Evolutionary conservation across 257 asterid genomes (phyloP).

Genomic region (Solanum corneliomulleri): DNA sequence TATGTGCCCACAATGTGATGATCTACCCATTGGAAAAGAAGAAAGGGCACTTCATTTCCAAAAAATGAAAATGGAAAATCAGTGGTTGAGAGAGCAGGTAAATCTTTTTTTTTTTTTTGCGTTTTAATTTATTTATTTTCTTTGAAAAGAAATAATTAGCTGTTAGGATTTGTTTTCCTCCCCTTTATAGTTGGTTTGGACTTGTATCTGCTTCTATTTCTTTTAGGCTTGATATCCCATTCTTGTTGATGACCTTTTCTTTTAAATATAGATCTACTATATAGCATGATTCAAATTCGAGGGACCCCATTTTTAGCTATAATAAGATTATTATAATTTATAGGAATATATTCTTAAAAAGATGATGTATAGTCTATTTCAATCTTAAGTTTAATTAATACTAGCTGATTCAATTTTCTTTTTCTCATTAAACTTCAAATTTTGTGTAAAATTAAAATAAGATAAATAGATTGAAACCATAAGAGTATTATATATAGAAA

Average conservation of each 20-base stretch:
- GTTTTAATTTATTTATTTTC: neutral
- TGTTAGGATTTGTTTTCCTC: neutral
- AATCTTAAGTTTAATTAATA: neutral
- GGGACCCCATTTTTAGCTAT: neutral
- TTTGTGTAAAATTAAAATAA: neutral
- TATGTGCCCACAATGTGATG: slow-evolving; percentile 28
- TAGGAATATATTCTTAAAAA: neutral
- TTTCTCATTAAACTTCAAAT: too few species aligned
- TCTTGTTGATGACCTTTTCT: too few species aligned
- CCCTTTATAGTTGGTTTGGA: neutral
- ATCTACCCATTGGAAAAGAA: slow-evolving; percentile 19
- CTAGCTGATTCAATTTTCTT: too few species aligned
- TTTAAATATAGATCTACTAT: too few species aligned
- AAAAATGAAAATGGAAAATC: slow-evolving; percentile 36
- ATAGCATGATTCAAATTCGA: too few species aligned
- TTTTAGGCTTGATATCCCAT: too few species aligned
- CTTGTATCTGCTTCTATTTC: neutral
- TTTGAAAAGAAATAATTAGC: neutral
- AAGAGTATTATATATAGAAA: too few species aligned
- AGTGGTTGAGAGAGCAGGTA: slow-evolving; percentile 38
- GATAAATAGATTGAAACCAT: too few species aligned
- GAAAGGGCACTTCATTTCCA: slow-evolving; percentile 21
- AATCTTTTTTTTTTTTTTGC: neutral
- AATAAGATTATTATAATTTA: too few species aligned
- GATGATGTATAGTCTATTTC: neutral